phyloP scores from a whole-genome alignment of 2,329 filamentous ascomycete species.

The Colletotrichum sp. region DNA sequence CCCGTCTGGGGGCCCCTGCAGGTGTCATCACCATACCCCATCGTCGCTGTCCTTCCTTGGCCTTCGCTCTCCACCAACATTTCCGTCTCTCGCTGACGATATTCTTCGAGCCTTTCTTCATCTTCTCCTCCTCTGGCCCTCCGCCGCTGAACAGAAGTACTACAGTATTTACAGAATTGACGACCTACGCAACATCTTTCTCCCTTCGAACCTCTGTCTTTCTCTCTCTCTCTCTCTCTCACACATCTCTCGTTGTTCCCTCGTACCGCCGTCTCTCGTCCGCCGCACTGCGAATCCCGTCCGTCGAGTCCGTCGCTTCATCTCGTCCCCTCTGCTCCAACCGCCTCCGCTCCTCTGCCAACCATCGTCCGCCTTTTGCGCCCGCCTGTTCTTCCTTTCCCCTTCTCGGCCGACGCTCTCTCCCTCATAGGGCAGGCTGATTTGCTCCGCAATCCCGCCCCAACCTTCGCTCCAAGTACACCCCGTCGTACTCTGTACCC shows the following conservation, averaged over 20 bases:
- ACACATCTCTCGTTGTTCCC: neutral
- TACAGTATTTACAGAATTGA: neutral
- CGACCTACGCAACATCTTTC: neutral
- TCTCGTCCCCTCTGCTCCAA: neutral
- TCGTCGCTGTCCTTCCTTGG: neutral
- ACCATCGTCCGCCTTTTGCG: neutral
- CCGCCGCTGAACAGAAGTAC: neutral
- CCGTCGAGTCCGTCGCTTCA: conserved; percentile 13
- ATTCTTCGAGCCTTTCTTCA: neutral
- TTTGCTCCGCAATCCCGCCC: neutral
- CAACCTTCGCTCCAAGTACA: neutral
- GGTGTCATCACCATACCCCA: conserved; percentile 9
- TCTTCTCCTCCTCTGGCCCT: neutral
- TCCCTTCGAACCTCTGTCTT: neutral
- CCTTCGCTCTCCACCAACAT: neutral
- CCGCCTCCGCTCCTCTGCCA: neutral
- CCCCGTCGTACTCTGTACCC: neutral
- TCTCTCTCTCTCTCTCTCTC: neutral
- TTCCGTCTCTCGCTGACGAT: neutral
- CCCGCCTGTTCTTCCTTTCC: conserved; percentile 15
- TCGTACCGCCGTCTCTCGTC: neutral
- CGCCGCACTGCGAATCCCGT: neutral
- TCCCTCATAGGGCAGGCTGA: neutral
- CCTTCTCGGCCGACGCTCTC: neutral
- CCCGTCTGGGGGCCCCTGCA: neutral